Evolutionary conservation across 208 protist genomes (phyloP), one percentile per base, ranked within the genome.

Genomic region (Leishmania aethiopica): DNA sequence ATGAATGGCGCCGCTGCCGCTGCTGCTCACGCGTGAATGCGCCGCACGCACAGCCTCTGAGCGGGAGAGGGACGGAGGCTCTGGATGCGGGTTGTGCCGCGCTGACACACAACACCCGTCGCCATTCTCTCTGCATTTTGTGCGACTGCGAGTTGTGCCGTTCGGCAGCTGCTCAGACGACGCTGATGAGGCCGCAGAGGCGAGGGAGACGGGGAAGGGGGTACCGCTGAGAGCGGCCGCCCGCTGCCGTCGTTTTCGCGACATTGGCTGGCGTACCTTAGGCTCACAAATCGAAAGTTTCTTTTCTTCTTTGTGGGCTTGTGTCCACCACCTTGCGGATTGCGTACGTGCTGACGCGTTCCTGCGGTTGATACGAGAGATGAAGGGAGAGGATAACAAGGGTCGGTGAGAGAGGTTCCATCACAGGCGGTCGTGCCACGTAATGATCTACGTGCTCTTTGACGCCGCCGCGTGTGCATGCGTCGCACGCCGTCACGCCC

Each of bases 221-320:
- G 73, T n/a, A 7, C 25, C 51, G 73, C 45, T 40, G 32, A 15
- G 35, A 47, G n/a, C n/a, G 17, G 32, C 73, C 13, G 53, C 47
- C 32, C n/a, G 32, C 47, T 62, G 75, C 55, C 55, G 75, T 51
- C 57, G 49, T 19, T 77, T 78, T 28, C 49, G 71, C 42, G 15
- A 45, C 71, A 55, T 60, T 45, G 22, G 45, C 71, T 22, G 32
- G 17, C 53, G 35, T 47, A 28, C 32, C 35, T n/a, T 74, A 32
- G 7, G 28, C 10, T 17, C 4, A 35, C 70, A 32, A 40, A 51
- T 35, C 8, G 70, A 19, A 8, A 0, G 47, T 37, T 35, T 60
- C 6, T 15, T 8, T 47, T 40, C 19, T 17, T n/a, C 19, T 17
- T n/a, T 55, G 66, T 74, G 70, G 40, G 42, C 3, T n/a, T 22